Conservation (phyloP, 495 filamentous ascomycete species). For the Choiromyces venosus region DNA sequence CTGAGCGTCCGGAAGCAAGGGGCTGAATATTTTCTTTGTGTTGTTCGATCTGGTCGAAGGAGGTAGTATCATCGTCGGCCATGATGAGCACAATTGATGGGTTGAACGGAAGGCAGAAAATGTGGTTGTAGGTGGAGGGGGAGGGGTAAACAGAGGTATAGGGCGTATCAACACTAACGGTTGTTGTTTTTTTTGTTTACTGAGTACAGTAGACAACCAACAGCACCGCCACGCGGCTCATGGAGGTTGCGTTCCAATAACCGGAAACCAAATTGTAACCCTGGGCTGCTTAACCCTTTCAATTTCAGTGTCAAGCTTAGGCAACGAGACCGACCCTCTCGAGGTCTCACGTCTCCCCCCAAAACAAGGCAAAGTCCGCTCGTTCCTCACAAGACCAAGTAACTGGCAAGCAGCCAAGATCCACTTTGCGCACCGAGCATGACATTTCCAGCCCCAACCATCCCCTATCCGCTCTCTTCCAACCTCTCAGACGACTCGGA, state of each 20-base stretch:
- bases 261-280: neutral
- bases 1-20: slow-evolving; percentile 82
- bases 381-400: neutral
- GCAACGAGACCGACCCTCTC: neutral
- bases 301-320: neutral
- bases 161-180: neutral
- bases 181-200: neutral
- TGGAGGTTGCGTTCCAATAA: neutral
- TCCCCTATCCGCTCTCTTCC: slow-evolving; percentile 24
- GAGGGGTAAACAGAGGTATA: neutral
- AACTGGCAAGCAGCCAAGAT: neutral
- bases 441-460: slow-evolving; percentile 28
- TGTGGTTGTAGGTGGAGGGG: neutral
- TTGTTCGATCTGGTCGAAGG: slow-evolving; percentile 91
- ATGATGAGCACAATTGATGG: slow-evolving; percentile 19
- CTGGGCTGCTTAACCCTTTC: neutral
- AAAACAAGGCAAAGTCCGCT: neutral
- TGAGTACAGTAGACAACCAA: neutral
- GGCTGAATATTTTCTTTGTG: slow-evolving; percentile 98
- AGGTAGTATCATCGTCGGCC: slow-evolving; percentile 49
- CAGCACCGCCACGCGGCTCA: neutral
- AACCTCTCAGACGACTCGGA: slow-evolving; percentile 17
- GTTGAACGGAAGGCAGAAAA: neutral
- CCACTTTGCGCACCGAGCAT: neutral
- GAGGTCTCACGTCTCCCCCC: neutral